Evolutionary conservation across 164 flowering plant species (phyloP), one percentile per base, ranked within the genome.

Genomic region (Chimonanthus salicifolius): DNA sequence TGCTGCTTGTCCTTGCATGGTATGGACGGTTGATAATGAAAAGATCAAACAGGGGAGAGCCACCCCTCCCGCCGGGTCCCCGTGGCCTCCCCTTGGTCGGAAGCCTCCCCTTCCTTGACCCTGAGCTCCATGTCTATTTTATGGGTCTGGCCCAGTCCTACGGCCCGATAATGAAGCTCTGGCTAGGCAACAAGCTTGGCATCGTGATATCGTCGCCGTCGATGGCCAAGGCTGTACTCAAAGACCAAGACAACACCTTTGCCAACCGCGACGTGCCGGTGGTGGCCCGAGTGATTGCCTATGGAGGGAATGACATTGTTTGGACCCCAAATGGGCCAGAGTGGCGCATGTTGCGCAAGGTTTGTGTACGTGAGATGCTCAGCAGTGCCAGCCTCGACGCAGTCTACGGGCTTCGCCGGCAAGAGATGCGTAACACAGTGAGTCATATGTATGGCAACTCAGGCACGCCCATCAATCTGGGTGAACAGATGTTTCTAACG

Each of bases 21-120:
- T 76, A 10, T 68, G 44, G 8, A 49, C 47, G 62, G 66, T 11
- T 71, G 20, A 49, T 72, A 5, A 5, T 11, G 51, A 4, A 20
- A 9, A 6, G 9, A 5, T 8, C n/a, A 51, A 76, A 58, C 64
- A 70, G 51, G n/a, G 16, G 20, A n/a, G 43, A 62, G 10, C 74
- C 78, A 5, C 85, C 74, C n/a, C 33, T 81, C 47, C 87, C 87
- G 5, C 92, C 89, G 2, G 88, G 92, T 20, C 89, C 92, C 0
- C 74, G 70, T 4, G 84, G 85, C 49, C 68, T 87, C 6, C 92
- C 92, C 16, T 11, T 88, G 5, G 49, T 88, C 0, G 91, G 91
- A 0, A 78, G 80, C 79, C 85, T 88, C 49, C 85, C 74, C 1
- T 86, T 76, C 64, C 83, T 85, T 1, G 80, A 84, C 62, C 84